Base-by-base conservation (phyloP, 805 yeast genomes). In the Saccharomyces eubayanus region DNA sequence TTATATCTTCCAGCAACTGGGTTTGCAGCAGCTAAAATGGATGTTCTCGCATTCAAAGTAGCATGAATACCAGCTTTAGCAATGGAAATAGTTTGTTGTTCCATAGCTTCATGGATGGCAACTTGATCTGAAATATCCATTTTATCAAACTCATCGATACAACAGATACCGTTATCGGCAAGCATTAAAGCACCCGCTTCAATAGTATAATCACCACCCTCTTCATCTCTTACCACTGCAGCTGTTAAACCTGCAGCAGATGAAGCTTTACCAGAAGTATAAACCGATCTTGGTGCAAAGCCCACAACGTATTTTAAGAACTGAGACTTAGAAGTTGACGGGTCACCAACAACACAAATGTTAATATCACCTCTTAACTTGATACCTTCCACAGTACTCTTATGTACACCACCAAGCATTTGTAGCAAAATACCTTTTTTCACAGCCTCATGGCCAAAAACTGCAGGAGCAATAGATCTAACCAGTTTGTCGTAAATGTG, bases 91-190 rank as follows among this genome's bases (percentile, higher is more conserved):
- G 99, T 94, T 72, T 94, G 99, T 73, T 94, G 99, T 78, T 94
- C 99, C 99, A 94, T 94, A 27, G 98, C 99, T 74, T 94, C 99
- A 74, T 94, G 99, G 74, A 94, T 92, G 2, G 98, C 98, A 53
- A 94, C 98, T 73, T 94, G 98, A 72, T 94, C 98, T 1, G 84
- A 72, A 46, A 91, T 71, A 70, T 92, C 97, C 99, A 94, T 94
- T 75, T 94, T 94, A 69, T 94, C 99, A 63, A 94, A 94, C 74
- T 94, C 99, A 70, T 94, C 99, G 70, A 94, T 94, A 63, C 97
- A 95, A 78, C 99, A 94, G 57, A 94, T 88, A 57, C 99, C 99
- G 67, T 92, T 94, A 72, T 94, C 99, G 1, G 99, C 98, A 59
- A 94, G 77, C 97, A 94, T 94, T 54, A 94, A 76, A 2, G 99